Conservation (phyloP, 2,329 filamentous ascomycete genomes). For the Diplodia intermedia region DNA sequence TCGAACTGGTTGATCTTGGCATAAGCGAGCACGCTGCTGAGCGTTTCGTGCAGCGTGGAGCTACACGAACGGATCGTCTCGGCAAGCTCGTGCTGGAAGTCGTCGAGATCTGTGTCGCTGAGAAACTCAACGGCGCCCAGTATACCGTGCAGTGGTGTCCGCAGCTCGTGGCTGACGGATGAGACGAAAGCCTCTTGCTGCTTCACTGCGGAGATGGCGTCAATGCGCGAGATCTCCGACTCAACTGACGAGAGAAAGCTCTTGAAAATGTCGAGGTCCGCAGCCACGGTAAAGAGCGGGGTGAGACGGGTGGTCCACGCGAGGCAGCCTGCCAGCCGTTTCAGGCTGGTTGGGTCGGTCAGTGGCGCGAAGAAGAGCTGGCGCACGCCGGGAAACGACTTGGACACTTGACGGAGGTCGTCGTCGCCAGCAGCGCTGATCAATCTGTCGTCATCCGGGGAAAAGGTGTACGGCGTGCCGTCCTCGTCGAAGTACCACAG, state of each 20-base stretch:
- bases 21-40: conserved; percentile 44
- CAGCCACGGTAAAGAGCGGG: conserved; percentile 35
- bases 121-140: conserved; percentile 33
- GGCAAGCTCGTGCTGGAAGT: conserved; percentile 24
- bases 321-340: conserved; percentile 36
- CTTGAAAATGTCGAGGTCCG: conserved; percentile 34
- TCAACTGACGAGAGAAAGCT: conserved; percentile 34
- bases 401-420: conserved; percentile 25
- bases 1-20: conserved; percentile 44
- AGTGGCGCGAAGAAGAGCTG: conserved; percentile 37
- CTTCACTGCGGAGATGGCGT: conserved; percentile 7
- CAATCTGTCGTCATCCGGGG: conserved; percentile 28
- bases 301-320: conserved; percentile 33
- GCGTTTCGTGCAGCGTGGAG: conserved; percentile 51
- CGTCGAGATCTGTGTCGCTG: conserved; percentile 34
- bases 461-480: conserved; percentile 15
- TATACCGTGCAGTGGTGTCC: conserved; percentile 15
- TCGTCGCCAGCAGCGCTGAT: conserved; percentile 28
- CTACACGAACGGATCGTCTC: conserved; percentile 49
- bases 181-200: conserved; percentile 45
- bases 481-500: conserved; percentile 34
- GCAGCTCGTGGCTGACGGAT: conserved; percentile 50
- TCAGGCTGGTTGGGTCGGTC: conserved; percentile 35
- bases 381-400: conserved; percentile 31
- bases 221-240: conserved; percentile 15